These are phyloP conservation scores for Fremontodendron californicum DNA, from an alignment of 345 rosid genomes.

Conservation along the genomic window DNA sequence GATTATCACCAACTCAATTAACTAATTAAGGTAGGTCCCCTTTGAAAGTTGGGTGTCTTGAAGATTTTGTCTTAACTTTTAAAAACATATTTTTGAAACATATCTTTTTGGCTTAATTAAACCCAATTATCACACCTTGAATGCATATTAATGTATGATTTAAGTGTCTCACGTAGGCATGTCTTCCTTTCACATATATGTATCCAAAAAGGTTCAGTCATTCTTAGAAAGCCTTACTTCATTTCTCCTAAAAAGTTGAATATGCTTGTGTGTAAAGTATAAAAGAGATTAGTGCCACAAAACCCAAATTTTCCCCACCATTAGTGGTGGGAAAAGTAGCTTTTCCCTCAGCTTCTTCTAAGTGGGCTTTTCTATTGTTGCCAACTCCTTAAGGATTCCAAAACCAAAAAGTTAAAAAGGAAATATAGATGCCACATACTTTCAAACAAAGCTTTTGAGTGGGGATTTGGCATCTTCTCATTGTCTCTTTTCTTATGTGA, in stretches of 20 bases:
- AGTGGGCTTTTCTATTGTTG: conserved; percentile 33
- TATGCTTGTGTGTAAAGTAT: conserved; percentile 46
- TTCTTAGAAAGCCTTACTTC: conserved; percentile 21
- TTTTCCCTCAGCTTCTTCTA: conserved; percentile 23
- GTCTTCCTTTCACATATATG: conserved; percentile 22
- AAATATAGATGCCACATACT: conserved; percentile 26
- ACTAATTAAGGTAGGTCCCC: conserved; percentile 26
- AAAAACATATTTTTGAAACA: conserved; percentile 30
- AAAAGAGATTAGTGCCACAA: conserved; percentile 29
- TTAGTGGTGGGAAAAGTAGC: conserved; percentile 34
- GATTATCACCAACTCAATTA: conserved; percentile 16
- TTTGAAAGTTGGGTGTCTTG: conserved; percentile 25
- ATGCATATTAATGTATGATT: conserved; percentile 21
- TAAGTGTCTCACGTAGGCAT: conserved; percentile 35
- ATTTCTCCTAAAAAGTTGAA: conserved; percentile 25
- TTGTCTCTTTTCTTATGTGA: conserved; percentile 10
- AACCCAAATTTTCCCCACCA: conserved; percentile 35
- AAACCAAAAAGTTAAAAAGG: conserved; percentile 21
- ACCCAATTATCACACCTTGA: conserved; percentile 17
- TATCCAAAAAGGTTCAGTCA: conserved; percentile 15
- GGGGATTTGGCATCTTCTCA: conserved; percentile 33
- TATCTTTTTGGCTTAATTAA: conserved; percentile 35
- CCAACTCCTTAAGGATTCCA: conserved; percentile 37
- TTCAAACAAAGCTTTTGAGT: conserved; percentile 36
- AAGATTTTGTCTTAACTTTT: conserved; percentile 38